These are phyloP conservation scores for Sutorius eximius DNA, from an alignment of 1,284 basidiomycete genomes.

Conservation along the genomic window DNA sequence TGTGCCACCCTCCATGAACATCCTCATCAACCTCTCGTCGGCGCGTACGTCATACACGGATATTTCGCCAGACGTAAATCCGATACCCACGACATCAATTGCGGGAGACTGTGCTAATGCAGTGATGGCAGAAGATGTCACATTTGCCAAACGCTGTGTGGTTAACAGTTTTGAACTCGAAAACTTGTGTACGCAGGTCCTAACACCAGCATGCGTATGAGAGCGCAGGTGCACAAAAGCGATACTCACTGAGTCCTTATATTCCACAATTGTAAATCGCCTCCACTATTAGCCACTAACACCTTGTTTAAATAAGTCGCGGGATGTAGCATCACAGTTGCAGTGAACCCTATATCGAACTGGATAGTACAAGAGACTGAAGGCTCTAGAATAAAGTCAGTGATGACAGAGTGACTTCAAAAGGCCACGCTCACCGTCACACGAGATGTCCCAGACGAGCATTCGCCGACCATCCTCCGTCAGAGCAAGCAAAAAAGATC, in stretches of 20 bases:
- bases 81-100: slow-evolving; percentile 92
- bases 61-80: slow-evolving; percentile 85
- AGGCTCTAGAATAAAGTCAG: slow-evolving; percentile 23
- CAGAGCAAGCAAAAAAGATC: slow-evolving; percentile 75
- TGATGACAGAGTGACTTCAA: neutral
- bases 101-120: slow-evolving; percentile 90
- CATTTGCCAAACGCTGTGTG: slow-evolving; percentile 43
- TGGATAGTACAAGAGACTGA: slow-evolving; percentile 51
- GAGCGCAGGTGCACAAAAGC: neutral
- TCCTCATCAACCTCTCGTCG: slow-evolving; percentile 85
- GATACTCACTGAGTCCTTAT: slow-evolving; percentile 72
- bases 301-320: slow-evolving; percentile 98
- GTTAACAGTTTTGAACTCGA: slow-evolving; percentile 50
- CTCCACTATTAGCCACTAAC: slow-evolving; percentile 80
- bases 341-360: slow-evolving; percentile 81
- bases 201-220: slow-evolving; percentile 28
- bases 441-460: slow-evolving; percentile 76
- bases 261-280: slow-evolving; percentile 93
- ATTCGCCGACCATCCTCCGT: slow-evolving; percentile 81
- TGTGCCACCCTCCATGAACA: slow-evolving; percentile 84
- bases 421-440: slow-evolving; percentile 32
- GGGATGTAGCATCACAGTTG: slow-evolving; percentile 85
- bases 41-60: slow-evolving; percentile 88
- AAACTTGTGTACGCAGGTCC: slow-evolving; percentile 69
- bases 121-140: slow-evolving; percentile 63